Base-by-base conservation (phyloP, 148 eudicot genomes). In the Rhododendron williamsianum region DNA sequence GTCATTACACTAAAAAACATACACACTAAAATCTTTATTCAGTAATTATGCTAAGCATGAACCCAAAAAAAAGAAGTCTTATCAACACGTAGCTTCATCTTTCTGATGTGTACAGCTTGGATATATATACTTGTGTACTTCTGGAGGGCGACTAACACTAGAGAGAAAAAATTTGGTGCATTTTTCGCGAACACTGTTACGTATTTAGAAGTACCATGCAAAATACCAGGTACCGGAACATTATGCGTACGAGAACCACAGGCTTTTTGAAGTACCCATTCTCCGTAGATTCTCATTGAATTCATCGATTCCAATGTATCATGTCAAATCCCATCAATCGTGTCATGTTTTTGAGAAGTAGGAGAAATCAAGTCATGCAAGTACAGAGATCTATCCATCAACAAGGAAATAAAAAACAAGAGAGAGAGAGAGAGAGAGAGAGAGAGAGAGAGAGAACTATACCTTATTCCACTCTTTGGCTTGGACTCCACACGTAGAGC, bases 401-500 rank as follows among this genome's bases (percentile, higher is more conserved):
- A 11, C 60, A 52, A 83, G 78, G 74, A 54, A 52, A 35, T 52
- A 35, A 15, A n/a, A 69, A 35, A 21, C 4, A 13, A 19, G 6
- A 65, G 21, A 80, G 60, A 76, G 76, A 71, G 35, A 25, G 41
- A 71, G 6, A 65, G 21, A 80, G 60, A 19, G 6, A 65, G 21
- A 80, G 60, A 19, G 6, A 65, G 21, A 80, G 60, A 76, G 76
- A 71, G 35, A 25, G 41, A 71, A 27, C 46, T 18, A 48, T 89
- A 94, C 99, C 99, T 93, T 87, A 94, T 96, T 83, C 98, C 98
- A 88, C 98, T 96, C 91, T 95, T 96, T 78, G 99, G 94, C 91
- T 96, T 96, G 82, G 98, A 95, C 76, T 96, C 99, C 60, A 93
- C 99, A 83, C 99, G 97, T 60, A 93, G 94, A 65, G 98, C 89